Percentiles rank a stretch among this genome's conserved stretches.
Conservation (phyloP, 371 early-diverging fungal genomes). For the Actinomucor elegans region DNA sequence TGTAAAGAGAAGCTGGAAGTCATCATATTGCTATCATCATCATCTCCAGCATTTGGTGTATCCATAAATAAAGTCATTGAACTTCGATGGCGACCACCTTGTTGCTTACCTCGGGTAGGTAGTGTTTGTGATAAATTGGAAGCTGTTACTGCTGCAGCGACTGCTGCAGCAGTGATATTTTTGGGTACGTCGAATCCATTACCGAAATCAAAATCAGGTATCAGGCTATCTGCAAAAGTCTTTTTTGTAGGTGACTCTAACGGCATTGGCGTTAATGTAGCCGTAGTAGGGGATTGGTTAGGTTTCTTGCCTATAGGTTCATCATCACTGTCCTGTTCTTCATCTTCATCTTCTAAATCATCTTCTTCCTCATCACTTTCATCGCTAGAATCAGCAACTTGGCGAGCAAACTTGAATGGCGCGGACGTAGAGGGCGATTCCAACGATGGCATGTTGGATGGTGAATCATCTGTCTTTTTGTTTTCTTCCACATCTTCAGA, state of each 20-base stretch:
- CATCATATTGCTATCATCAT: slow-evolving; percentile 8
- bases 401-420: slow-evolving; percentile 30
- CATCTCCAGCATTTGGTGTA: too few species aligned
- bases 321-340: slow-evolving; percentile 41
- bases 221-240: slow-evolving; percentile 25
- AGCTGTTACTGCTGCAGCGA: slow-evolving; percentile 16
- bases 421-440: slow-evolving; percentile 5
- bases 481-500: slow-evolving; percentile 6
- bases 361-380: slow-evolving; percentile 42
- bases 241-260: not conserved
- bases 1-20: slow-evolving; percentile 9
- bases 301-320: slow-evolving; percentile 38
- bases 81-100: slow-evolving; percentile 5
- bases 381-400: slow-evolving; percentile 50
- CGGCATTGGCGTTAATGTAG: not conserved
- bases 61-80: slow-evolving; percentile 13
- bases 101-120: slow-evolving; percentile 4
- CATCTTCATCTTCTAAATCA: slow-evolving; percentile 29
- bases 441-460: not conserved
- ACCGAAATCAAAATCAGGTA: slow-evolving; percentile 53
- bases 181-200: slow-evolving; percentile 45
- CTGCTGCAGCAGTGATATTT: slow-evolving; percentile 17
- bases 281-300: not conserved
- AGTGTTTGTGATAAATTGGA: slow-evolving; percentile 6
- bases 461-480: not conserved